A percentile compares a stretch with the other conserved stretches of the same genome.
Evolutionary conservation across 352 stramenopile genomes (phyloP).

Genomic region (Phytopythium aichiense): DNA sequence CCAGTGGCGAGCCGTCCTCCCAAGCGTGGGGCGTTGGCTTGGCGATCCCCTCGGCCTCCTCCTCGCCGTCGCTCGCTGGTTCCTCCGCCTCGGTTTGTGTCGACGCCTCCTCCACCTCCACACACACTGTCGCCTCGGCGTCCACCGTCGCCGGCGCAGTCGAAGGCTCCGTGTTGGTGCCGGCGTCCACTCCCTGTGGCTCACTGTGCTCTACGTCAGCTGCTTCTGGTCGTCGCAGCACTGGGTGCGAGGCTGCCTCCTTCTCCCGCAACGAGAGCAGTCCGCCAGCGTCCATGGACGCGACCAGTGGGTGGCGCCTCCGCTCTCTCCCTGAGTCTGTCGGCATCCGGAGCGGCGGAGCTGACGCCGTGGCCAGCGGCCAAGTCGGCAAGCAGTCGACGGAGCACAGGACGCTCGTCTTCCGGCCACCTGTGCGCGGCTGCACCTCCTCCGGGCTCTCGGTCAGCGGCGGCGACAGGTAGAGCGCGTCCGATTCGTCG

Average conservation of each 20-base stretch:
- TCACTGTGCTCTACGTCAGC: neutral
- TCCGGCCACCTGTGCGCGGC: no score
- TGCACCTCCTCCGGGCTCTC: neutral
- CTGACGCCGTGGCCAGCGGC: no score
- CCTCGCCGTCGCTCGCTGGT: neutral
- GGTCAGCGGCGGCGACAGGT: neutral
- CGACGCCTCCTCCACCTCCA: neutral
- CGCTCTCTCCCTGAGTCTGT: neutral
- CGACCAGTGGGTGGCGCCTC: constrained; percentile 19
- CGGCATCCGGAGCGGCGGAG: neutral
- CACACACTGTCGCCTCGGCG: neutral
- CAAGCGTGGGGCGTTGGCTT: neutral
- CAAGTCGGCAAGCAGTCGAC: neutral
- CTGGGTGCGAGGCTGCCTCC: neutral
- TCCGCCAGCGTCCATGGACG: constrained; percentile 21
- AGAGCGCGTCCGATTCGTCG: neutral
- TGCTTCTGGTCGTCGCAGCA: neutral
- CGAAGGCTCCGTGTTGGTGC: neutral
- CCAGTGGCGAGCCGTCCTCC: neutral
- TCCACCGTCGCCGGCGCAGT: neutral
- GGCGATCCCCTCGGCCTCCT: neutral
- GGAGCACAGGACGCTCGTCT: neutral
- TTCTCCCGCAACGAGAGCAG: neutral
- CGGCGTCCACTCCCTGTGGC: neutral
- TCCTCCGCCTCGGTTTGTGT: constrained; percentile 8